Percentiles rank a stretch among this genome's conserved stretches.
These are phyloP conservation scores for Teunomyces gatunensis DNA, from an alignment of 805 yeast genomes.

Conservation along the genomic window DNA sequence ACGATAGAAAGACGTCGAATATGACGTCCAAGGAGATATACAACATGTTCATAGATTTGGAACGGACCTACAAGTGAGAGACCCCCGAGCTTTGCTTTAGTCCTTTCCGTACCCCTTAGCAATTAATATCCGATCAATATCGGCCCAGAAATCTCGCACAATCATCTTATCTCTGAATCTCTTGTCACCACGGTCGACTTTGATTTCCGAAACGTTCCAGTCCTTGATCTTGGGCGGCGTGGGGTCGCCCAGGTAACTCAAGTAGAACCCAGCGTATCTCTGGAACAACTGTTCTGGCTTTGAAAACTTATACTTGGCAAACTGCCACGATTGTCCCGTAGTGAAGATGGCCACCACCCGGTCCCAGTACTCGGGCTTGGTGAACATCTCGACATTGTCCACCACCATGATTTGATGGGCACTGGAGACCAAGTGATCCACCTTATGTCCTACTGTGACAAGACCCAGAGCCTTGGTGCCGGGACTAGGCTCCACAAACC, in stretches of 20 bases:
- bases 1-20: constrained; percentile 42
- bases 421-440: constrained; percentile 50
- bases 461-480: constrained; percentile 31
- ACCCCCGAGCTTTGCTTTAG: not conserved
- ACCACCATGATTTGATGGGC: constrained; percentile 73
- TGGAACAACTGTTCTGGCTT: constrained; percentile 80
- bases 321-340: constrained; percentile 98
- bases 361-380: constrained; percentile 97
- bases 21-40: constrained; percentile 52
- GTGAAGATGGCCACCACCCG: constrained; percentile 94
- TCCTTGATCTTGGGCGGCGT: constrained; percentile 71
- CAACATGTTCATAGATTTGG: constrained; percentile 52
- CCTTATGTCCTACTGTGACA: constrained; percentile 53
- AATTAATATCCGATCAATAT: constrained; percentile 69
- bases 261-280: constrained; percentile 76
- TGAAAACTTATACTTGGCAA: constrained; percentile 78
- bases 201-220: constrained; percentile 85
- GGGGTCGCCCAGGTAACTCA: constrained; percentile 74
- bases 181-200: constrained; percentile 70
- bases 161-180: constrained; percentile 89
- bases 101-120: constrained; percentile 54
- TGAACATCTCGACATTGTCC: constrained; percentile 75
- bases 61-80: constrained; percentile 44
- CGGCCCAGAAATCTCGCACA: constrained; percentile 81
- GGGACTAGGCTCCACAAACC: constrained; percentile 53